A percentile compares a stretch with the other conserved stretches of the same genome.
Evolutionary conservation across 1,139 yeast genomes (phyloP).

Genomic region (Saccharomyces hybrid): DNA sequence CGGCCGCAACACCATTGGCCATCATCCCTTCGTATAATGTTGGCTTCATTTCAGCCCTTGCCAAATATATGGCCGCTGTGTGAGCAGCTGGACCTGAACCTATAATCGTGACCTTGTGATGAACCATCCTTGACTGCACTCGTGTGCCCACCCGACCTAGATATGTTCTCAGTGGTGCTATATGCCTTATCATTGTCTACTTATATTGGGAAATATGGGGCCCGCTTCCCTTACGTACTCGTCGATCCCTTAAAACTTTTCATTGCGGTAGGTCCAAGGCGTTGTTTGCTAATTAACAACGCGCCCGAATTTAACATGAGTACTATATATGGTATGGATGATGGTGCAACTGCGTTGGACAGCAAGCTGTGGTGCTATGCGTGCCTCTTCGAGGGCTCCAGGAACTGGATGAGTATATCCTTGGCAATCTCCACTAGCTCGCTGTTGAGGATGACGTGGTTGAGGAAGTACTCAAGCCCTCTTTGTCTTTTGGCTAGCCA

Average conservation of each 20-base stretch:
- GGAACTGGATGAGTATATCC: conserved; percentile 13
- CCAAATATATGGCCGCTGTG: conserved; percentile 94
- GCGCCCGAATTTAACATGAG: neutral
- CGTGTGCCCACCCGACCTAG: neutral
- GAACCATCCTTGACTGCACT: conserved; percentile 51
- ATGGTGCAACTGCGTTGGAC: neutral
- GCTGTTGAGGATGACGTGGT: conserved; percentile 22
- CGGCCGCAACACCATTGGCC: conserved; percentile 98
- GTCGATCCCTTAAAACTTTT: neutral
- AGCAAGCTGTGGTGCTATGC: neutral
- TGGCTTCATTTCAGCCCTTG: conserved; percentile 95
- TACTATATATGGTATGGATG: neutral
- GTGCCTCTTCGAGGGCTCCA: conserved; percentile 4
- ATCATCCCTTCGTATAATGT: conserved; percentile 90
- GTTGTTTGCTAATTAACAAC: neutral
- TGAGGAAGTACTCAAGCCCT: conserved; percentile 27
- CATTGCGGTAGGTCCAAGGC: neutral
- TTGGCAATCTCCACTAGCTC: conserved; percentile 15
- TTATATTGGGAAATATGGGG: neutral
- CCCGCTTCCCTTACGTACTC: neutral
- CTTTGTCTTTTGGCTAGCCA: conserved; percentile 28
- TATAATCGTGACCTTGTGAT: conserved; percentile 81
- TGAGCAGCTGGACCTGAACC: conserved; percentile 99
- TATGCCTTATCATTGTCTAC: neutral
- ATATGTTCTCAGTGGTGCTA: neutral